Evolutionary conservation across 2,329 filamentous ascomycete genomes (phyloP), one percentile per base, ranked within the genome.

Genomic region (Aspergillus japonicus): DNA sequence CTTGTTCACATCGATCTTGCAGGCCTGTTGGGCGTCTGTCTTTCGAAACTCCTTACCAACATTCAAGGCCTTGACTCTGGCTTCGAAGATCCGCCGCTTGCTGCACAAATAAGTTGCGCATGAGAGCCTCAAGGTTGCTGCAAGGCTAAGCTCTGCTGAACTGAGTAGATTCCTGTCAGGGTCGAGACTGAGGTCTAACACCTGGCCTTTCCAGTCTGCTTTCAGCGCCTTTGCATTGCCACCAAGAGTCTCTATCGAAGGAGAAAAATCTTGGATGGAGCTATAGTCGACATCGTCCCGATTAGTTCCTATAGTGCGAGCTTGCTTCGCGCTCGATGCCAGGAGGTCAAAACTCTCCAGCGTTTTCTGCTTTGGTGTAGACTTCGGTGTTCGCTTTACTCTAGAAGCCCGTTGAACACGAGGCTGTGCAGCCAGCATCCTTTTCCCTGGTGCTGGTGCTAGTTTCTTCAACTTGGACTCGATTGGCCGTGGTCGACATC

Each of bases 1-100:
- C 81, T 97, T 98, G 82, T 97, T 97, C 74, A 98, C 94, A 70
- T 98, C 94, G 64, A 97, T 96, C 81, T 96, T 96, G 83, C 92
- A 96, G n/a, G 91, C 92, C 74, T 96, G 91, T 75, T 98, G 94
- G 5, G 92, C 92, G 73, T 96, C 91, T 1, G 94, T 98, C 84
- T 96, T 96, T 74, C 91, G 88, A 75, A 96, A 97, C 70, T 93
- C 90, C 76, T 96, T 95, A 72, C 85, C 84, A 39, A 86, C 87
- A 58, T 80, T 77, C 42, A 87, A 78, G 2, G 87, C 85, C 61
- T 89, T 85, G 35, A 94, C 84, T 47, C 91, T 87, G 53, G 87
- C 87, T 57, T 89, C 82, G 74, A 98, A 98, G 71, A 98, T 94
- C 61, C 92, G 89, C 60, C 94, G 88, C 83, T 97, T 98, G 81